Evolutionary conservation across 768 basidiomycete genomes (phyloP).

Genomic region (Tylopilus cervinicoccineus): DNA sequence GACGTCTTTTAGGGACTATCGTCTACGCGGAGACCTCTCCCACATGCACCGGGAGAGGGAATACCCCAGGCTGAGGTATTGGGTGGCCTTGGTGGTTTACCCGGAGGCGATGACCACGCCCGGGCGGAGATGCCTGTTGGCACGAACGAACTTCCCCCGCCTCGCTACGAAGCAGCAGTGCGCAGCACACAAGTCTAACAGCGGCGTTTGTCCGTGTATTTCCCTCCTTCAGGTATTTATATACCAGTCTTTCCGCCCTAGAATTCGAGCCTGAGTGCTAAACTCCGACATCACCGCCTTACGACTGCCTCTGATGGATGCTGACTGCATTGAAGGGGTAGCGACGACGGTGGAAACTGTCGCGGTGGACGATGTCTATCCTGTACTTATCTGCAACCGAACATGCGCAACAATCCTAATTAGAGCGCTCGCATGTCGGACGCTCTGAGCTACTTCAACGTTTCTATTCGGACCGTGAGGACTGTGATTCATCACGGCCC

Average conservation of each 20-base stretch:
- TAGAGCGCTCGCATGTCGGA: no score
- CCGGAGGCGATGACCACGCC: not conserved
- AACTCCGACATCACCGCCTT: not conserved
- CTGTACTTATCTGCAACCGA: no score
- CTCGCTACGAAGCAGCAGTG: constrained; percentile 18
- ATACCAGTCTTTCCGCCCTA: not conserved
- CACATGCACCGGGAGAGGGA: not conserved
- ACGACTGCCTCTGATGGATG: not conserved
- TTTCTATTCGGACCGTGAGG: no score
- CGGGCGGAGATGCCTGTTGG: not conserved
- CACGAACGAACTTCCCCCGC: constrained; percentile 2
- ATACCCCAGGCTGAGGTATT: not conserved
- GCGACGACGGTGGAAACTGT: no score
- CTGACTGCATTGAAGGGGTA: not conserved
- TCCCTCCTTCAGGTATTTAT: not conserved
- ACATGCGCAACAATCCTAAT: no score
- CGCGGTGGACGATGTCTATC: no score
- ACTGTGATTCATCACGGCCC: no score
- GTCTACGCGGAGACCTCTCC: constrained; percentile 7
- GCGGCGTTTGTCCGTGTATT: no score
- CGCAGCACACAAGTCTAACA: not conserved
- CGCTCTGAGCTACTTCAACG: no score
- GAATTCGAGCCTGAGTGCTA: not conserved
- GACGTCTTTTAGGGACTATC: constrained; percentile 3
- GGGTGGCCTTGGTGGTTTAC: not conserved